Base-by-base conservation (phyloP, 2,329 filamentous ascomycete genomes). In the Coleophoma eucalyptorum region DNA sequence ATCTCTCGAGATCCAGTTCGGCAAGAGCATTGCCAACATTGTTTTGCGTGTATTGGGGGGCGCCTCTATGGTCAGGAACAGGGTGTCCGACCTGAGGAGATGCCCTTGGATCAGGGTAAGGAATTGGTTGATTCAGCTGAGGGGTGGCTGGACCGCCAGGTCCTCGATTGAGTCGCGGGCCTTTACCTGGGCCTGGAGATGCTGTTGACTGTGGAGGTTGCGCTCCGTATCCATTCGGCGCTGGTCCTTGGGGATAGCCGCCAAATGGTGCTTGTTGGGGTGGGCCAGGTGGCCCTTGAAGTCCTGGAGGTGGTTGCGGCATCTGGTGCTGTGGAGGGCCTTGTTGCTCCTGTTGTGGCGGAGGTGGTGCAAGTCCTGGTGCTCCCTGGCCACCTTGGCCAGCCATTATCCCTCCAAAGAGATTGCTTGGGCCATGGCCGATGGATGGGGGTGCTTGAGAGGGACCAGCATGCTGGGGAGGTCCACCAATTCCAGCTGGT, bases 371-470 rank as follows among this genome's bases (percentile, higher is more conserved):
- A 60, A 96, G 85, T 54, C 89, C 90, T 56, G 90, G 88, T 54
- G 89, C 90, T 62, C 86, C 88, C 73, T 93, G 90, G 62, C 86
- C 89, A 55, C 81, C 84, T 69, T 85, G 84, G 58, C 93, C 93
- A 50, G 92, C 84, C 90, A 99, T 97, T 66, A 97, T 96, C 50
- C 90, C 91, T 60, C 90, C 91, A 66, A 99, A 97, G 38, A 97
- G 79, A 65, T 95, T 94, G 67, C 88, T 93, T 50, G 84, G 84
- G 21, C 93, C 92, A 65, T 95, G 89, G 26, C 91, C 90, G 60
- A 97, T 89, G 46, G 90, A 75, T 34, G 86, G 92, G 34, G 94
- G 93, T 54, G 89, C 88, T 55, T 90, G 90, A 45, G 89, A 85
- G 51, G 90, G 87, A 41, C 87, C 90, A 52, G 82, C 82, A 79